Evolutionary conservation across 441 rosid genomes (phyloP).

Genomic region (Syzygium syzygioides): DNA sequence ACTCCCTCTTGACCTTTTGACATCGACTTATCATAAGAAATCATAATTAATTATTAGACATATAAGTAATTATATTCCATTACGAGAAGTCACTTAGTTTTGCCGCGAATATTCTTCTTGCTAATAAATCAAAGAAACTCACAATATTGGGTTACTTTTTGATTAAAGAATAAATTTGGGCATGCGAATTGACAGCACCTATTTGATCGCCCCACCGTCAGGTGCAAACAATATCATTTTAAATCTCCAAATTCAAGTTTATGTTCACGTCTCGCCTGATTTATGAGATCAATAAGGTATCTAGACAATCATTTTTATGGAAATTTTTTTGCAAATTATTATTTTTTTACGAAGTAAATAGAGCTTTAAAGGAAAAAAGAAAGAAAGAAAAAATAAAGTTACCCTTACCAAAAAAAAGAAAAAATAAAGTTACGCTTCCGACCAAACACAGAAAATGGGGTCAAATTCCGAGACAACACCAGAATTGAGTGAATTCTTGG

Average conservation of each 20-base stretch:
- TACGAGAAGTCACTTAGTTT: not conserved
- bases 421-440: not conserved
- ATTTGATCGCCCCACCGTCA: not conserved
- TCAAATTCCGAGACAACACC: not conserved
- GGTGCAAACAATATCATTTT: not conserved
- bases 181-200: not conserved
- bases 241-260: not conserved
- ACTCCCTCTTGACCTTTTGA: not conserved
- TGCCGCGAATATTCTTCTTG: not conserved
- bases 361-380: too few species aligned
- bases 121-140: not conserved
- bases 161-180: too few species aligned
- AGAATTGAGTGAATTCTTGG: too few species aligned
- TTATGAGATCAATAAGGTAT: not conserved
- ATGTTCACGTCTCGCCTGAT: not conserved
- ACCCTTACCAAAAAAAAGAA: not conserved
- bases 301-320: not conserved
- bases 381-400: too few species aligned
- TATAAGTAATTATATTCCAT: not conserved
- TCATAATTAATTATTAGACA: not conserved
- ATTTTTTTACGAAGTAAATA: too few species aligned
- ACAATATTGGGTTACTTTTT: not conserved
- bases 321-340: too few species aligned
- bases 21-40: not conserved
- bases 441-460: not conserved